Conservation (phyloP, 2,329 filamentous ascomycete species). For the Pseudogymnoascus sp. region DNA sequence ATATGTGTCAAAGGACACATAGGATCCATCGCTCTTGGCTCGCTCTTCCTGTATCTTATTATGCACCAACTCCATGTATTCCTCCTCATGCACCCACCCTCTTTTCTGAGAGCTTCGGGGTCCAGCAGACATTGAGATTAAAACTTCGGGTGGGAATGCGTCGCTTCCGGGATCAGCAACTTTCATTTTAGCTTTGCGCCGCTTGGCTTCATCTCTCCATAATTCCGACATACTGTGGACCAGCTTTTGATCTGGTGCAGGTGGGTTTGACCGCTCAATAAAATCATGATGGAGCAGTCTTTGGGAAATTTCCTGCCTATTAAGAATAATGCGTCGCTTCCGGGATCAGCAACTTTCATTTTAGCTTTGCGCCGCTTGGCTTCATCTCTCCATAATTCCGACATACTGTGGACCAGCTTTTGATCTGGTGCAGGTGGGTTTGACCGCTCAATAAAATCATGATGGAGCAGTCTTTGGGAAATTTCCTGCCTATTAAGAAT, state of each 20-base stretch:
- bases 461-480: slow-evolving; percentile 70
- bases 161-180: slow-evolving; percentile 57
- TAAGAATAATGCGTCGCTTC: slow-evolving; percentile 75
- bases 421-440: slow-evolving; percentile 57
- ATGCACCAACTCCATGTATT: slow-evolving; percentile 61
- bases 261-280: slow-evolving; percentile 59
- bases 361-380: slow-evolving; percentile 67
- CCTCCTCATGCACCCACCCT: slow-evolving; percentile 91
- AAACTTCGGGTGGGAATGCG: slow-evolving; percentile 71
- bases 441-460: slow-evolving; percentile 73
- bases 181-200: slow-evolving; percentile 66
- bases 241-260: slow-evolving; percentile 65
- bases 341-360: slow-evolving; percentile 57
- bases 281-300: slow-evolving; percentile 85
- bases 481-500: slow-evolving; percentile 78
- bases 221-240: slow-evolving; percentile 91
- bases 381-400: slow-evolving; percentile 86
- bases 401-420: slow-evolving; percentile 91
- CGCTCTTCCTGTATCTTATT: slow-evolving; percentile 60
- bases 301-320: slow-evolving; percentile 66
- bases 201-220: slow-evolving; percentile 82
- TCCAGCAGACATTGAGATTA: slow-evolving; percentile 86
- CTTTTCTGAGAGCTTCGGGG: slow-evolving; percentile 61
- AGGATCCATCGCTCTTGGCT: slow-evolving; percentile 35
- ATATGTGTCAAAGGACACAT: slow-evolving; percentile 59